Evolutionary conservation across 2,329 filamentous ascomycete genomes (phyloP).

Genomic region (Pseudogymnoascus sp.): DNA sequence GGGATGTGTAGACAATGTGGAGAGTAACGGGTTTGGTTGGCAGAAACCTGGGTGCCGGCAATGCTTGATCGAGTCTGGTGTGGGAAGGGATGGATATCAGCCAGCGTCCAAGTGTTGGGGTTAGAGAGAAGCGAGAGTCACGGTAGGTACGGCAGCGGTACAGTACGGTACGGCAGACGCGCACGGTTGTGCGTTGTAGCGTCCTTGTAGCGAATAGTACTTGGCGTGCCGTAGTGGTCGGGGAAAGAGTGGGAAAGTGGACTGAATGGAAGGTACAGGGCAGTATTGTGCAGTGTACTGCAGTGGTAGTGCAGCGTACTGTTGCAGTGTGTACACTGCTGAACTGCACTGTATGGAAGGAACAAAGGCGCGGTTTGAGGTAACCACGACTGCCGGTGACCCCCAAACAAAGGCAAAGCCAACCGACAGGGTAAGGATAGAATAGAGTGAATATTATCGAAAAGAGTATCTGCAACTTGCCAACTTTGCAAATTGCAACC

Average conservation of each 20-base stretch:
- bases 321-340: neutral
- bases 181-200: neutral
- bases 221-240: neutral
- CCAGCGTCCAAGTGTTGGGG: neutral
- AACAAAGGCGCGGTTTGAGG: neutral
- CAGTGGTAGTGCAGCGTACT: neutral
- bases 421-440: neutral
- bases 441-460: neutral
- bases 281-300: neutral
- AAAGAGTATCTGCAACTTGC: neutral
- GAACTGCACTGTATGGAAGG: neutral
- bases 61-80: slow-evolving; percentile 8
- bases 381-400: neutral
- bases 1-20: slow-evolving; percentile 11
- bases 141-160: neutral
- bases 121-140: neutral
- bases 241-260: neutral
- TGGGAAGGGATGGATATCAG: neutral
- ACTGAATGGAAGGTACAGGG: neutral
- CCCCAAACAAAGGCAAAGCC: neutral
- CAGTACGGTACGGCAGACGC: neutral
- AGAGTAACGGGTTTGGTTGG: slow-evolving; percentile 2
- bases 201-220: neutral
- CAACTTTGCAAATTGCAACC: neutral
- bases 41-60: neutral